Percentiles rank a stretch among this genome's conserved stretches.
These are phyloP conservation scores for Monosporascus sp. DNA, from an alignment of 2,329 filamentous ascomycete species.

Conservation along the genomic window DNA sequence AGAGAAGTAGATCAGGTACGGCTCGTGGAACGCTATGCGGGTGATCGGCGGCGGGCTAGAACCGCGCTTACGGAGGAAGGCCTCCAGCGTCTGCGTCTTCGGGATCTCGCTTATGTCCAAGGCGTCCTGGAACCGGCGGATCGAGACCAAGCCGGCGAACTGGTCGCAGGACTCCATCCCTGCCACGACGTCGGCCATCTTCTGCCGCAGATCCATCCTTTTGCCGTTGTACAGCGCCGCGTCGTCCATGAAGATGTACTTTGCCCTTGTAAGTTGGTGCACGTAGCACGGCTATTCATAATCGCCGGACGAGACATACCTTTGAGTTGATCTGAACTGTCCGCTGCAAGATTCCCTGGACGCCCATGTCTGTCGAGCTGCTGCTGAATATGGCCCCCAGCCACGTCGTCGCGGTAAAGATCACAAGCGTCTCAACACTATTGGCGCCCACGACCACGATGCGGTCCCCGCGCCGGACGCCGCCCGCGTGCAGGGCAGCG, in stretches of 20 bases:
- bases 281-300: not conserved
- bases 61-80: constrained; percentile 36
- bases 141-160: constrained; percentile 60
- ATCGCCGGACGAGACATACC: constrained; percentile 27
- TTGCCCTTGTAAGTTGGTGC: not conserved
- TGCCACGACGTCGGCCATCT: constrained; percentile 62
- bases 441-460: constrained; percentile 73
- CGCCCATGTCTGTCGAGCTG: constrained; percentile 78
- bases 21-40: constrained; percentile 65
- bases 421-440: constrained; percentile 66
- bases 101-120: constrained; percentile 54
- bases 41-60: constrained; percentile 45
- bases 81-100: constrained; percentile 37
- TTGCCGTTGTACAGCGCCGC: constrained; percentile 76
- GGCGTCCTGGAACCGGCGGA: constrained; percentile 60
- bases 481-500: constrained; percentile 61
- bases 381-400: constrained; percentile 73
- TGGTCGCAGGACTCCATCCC: constrained; percentile 57
- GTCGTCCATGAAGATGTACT: constrained; percentile 81
- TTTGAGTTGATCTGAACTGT: constrained; percentile 70
- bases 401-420: constrained; percentile 65
- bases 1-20: constrained; percentile 73
- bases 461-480: constrained; percentile 67
- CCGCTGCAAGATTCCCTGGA: constrained; percentile 70
- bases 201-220: constrained; percentile 63